Evolutionary conservation across 805 yeast genomes (phyloP).

Genomic region (Schwanniomyces yamadae): DNA sequence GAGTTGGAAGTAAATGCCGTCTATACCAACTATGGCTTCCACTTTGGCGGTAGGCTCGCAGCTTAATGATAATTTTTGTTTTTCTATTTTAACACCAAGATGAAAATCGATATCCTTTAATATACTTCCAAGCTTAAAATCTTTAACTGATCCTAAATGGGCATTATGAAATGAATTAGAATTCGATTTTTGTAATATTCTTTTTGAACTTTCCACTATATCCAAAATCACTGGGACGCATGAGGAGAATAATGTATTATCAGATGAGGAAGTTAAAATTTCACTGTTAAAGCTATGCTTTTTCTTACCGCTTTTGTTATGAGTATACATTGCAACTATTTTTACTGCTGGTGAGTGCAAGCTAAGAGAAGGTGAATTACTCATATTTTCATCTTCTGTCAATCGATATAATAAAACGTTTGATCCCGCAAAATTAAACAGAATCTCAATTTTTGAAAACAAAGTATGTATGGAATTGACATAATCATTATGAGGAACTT

Average conservation of each 20-base stretch:
- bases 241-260: conserved; percentile 64
- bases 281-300: conserved; percentile 52
- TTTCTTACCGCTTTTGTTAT: conserved; percentile 30
- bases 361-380: conserved; percentile 50
- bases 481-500: conserved; percentile 5
- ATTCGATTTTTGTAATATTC: conserved; percentile 40
- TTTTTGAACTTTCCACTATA: conserved; percentile 49
- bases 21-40: conserved; percentile 76
- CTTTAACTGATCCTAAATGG: conserved; percentile 15
- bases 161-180: neutral
- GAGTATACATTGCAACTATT: conserved; percentile 54
- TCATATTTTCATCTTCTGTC: conserved; percentile 37
- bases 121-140: conserved; percentile 40
- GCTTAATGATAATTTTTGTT: conserved; percentile 73
- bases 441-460: conserved; percentile 46
- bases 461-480: conserved; percentile 15
- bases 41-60: conserved; percentile 95
- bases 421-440: conserved; percentile 69
- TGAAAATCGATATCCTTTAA: conserved; percentile 59
- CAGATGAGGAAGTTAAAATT: conserved; percentile 63
- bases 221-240: conserved; percentile 79
- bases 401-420: conserved; percentile 48
- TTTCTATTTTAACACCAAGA: conserved; percentile 61
- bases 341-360: conserved; percentile 76
- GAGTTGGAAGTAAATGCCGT: conserved; percentile 60